phyloP scores from a whole-genome alignment of 768 basidiomycete genomes.

The Amanita rubescens region DNA sequence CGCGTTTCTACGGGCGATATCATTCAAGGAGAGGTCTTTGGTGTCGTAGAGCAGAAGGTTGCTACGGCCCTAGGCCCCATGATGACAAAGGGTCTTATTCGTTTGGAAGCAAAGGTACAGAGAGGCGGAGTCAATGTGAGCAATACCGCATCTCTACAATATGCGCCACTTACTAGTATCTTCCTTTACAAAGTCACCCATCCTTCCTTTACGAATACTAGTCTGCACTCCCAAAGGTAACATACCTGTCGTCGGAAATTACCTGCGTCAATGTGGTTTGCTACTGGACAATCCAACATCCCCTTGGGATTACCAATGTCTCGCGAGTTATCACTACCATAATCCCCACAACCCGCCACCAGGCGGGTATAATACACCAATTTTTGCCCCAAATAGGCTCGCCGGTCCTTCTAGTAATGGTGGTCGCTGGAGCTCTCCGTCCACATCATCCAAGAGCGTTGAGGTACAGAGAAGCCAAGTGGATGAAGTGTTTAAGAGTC shows the following conservation, averaged over 20 bases:
- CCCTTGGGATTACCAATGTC: conserved; percentile 53
- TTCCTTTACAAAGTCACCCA: conserved; percentile 51
- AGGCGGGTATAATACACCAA: conserved; percentile 47
- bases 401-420: conserved; percentile 26
- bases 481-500: conserved; percentile 85
- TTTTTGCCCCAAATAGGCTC: conserved; percentile 33
- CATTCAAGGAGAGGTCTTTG: conserved; percentile 61
- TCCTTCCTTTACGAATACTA: conserved; percentile 77
- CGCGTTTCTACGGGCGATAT: conserved; percentile 47
- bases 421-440: conserved; percentile 52
- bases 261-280: conserved; percentile 59
- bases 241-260: conserved; percentile 72
- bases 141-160: conserved; percentile 4
- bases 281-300: conserved; percentile 76
- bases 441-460: conserved; percentile 64
- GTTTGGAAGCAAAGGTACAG: conserved; percentile 70
- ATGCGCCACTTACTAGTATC: background rate
- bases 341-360: conserved; percentile 87
- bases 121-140: conserved; percentile 59
- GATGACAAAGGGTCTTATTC: conserved; percentile 77
- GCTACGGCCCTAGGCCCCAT: conserved; percentile 75
- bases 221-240: conserved; percentile 95
- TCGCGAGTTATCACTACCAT: conserved; percentile 60
- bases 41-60: conserved; percentile 80
- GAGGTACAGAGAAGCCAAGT: conserved; percentile 92